Percentiles rank a stretch among this genome's conserved stretches.
These are phyloP conservation scores for Talaromyces verruculosus DNA, from an alignment of 2,329 filamentous ascomycete species.

Conservation along the genomic window DNA sequence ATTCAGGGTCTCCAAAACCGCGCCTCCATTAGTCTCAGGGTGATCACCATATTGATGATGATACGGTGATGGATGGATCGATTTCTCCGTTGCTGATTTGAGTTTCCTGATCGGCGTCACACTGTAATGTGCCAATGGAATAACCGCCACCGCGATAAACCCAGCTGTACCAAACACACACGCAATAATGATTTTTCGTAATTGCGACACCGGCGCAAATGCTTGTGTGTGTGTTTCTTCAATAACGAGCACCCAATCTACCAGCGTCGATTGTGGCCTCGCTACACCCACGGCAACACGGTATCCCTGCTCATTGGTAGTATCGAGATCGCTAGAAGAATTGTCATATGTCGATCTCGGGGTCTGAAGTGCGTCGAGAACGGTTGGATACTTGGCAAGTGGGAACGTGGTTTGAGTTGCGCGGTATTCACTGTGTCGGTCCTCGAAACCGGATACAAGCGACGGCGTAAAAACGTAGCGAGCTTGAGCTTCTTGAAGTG, in stretches of 20 bases:
- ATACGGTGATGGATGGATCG: constrained; percentile 59
- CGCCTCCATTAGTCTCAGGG: neutral
- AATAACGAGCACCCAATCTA: constrained; percentile 79
- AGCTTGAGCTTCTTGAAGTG: constrained; percentile 8
- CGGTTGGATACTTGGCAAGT: constrained; percentile 63
- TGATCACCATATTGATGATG: constrained; percentile 22
- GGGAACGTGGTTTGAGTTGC: constrained; percentile 55
- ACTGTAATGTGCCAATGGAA: constrained; percentile 78
- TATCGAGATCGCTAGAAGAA: constrained; percentile 66
- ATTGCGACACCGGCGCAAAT: constrained; percentile 68
- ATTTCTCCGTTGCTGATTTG: constrained; percentile 71
- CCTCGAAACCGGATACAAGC: neutral
- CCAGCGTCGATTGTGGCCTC: constrained; percentile 64
- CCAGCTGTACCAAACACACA: constrained; percentile 83
- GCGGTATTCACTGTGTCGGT: constrained; percentile 16
- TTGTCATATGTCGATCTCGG: constrained; percentile 59
- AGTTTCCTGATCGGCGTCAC: constrained; percentile 77
- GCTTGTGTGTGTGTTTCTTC: constrained; percentile 75
- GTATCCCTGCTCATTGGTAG: constrained; percentile 68
- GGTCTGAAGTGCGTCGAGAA: constrained; percentile 59
- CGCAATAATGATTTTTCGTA: constrained; percentile 77
- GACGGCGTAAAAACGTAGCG: constrained; percentile 15
- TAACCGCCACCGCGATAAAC: constrained; percentile 67
- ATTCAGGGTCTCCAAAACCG: neutral
- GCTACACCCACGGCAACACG: constrained; percentile 79